Base-by-base conservation (phyloP, 1,284 basidiomycete species). In the Sporisorium graminicola region DNA sequence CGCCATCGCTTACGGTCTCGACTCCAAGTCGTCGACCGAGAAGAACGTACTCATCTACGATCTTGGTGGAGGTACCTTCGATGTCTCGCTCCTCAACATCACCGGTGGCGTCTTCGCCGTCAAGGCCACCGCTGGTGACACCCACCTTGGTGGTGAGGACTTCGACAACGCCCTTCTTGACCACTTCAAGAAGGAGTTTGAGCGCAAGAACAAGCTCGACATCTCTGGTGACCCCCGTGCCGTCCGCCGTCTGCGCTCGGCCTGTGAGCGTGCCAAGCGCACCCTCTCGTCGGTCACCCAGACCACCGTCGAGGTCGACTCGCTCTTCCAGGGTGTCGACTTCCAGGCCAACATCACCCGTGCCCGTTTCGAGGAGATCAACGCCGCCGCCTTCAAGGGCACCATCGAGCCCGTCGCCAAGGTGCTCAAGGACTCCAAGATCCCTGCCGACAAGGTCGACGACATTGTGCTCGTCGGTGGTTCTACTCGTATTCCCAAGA, bases 21-120 rank as follows among this genome's bases (percentile, higher is more conserved):
- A 90, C 84, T 82, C 80, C 69, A 85, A 85, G 81, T 83, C 82
- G 24, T 70, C 75, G 50, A 78, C 76, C 43, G 84, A 99, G 90
- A 95, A 95, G 89, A 98, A 96, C 87, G 96, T 99, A 72, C 91
- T 99, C 87, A 98, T 99, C 87, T 99, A 98, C 90, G 96, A 99
- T 90, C 90, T 99, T 74, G 96, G 96, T 87, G 96, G 96, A 90
- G 97, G 90, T 86, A 90, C 90, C 74, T 90, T 90, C 88, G 90
- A 90, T 89, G 90, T 90, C 71, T 90, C 90, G 65, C 88, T 90
- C 72, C 88, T 90, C 61, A 88, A 89, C 86, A 90, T 90, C 86
- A 88, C 88, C 61, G 90, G 89, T 76, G 89, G 89, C 86, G 89
- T 90, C 83, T 90, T 90, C 86, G 88, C 88, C 82, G 90, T 90